A percentile compares a stretch with the other conserved stretches of the same genome.
Evolutionary conservation across 805 yeast species (phyloP).

Genomic region (Saccharomycopsis synnaedendra): DNA sequence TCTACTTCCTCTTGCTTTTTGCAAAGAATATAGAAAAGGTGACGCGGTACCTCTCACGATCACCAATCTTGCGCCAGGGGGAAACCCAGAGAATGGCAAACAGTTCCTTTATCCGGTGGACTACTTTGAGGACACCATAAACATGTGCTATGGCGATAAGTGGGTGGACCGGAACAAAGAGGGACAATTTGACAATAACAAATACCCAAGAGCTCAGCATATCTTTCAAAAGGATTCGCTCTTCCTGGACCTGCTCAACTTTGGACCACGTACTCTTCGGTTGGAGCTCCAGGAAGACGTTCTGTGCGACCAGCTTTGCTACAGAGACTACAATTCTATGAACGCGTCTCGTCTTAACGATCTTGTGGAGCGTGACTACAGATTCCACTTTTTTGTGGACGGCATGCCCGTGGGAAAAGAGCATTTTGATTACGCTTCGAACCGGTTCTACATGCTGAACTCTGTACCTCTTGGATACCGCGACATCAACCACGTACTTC

Average conservation of each 20-base stretch:
- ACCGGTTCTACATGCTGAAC: slow-evolving; percentile 20
- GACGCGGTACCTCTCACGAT: slow-evolving; percentile 6
- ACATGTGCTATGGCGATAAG: slow-evolving; percentile 11
- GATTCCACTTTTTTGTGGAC: slow-evolving; percentile 22
- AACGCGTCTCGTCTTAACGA: slow-evolving; percentile 21
- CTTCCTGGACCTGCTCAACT: slow-evolving; percentile 1
- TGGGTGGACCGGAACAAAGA: neutral
- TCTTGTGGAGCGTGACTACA: slow-evolving; percentile 22
- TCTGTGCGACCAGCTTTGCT: slow-evolving; percentile 9
- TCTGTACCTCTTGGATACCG: slow-evolving; percentile 23
- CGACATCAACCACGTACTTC: slow-evolving; percentile 22
- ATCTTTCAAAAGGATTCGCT: slow-evolving; percentile 4
- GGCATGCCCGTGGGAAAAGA: slow-evolving; percentile 24
- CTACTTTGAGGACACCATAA: slow-evolving; percentile 8
- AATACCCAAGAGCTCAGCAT: neutral
- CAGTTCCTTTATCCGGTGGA: slow-evolving; percentile 7
- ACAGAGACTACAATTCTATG: slow-evolving; percentile 8
- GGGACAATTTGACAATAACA: neutral
- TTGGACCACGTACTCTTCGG: slow-evolving; percentile 9
- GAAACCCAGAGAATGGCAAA: slow-evolving; percentile 10
- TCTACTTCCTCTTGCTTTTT: neutral
- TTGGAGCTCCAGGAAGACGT: slow-evolving; percentile 5
- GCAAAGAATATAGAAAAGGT: slow-evolving; percentile 4
- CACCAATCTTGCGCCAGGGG: slow-evolving; percentile 15
- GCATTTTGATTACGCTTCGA: slow-evolving; percentile 20